Evolutionary conservation across 805 yeast genomes (phyloP), one percentile per base, ranked within the genome.

Genomic region (Schwanniomyces vanrijiae): DNA sequence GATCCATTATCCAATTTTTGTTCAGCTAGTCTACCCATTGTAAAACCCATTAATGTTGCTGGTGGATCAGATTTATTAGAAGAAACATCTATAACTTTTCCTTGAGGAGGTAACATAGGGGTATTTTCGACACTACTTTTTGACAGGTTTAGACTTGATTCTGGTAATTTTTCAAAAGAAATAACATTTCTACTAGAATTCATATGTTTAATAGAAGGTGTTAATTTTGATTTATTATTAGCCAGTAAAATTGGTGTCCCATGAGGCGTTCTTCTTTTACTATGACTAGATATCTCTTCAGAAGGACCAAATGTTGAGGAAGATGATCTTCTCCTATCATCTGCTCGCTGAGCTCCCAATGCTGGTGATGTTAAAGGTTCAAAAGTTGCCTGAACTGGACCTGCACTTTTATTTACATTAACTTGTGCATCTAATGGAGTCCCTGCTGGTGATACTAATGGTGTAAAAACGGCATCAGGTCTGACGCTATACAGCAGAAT

Each of bases 371-470:
- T 81, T 55, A 85, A 69, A 0, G 90, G 78, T 56, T 70, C 76
- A 50, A 72, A 71, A n/a, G 65, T 51, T 1, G 66, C 53, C 42
- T 60, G 59, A 16, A 65, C 52, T 25, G 70, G 65, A 21, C 45
- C 56, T 24, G 26, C 43, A 16, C 44, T 55, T 40, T 55, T 54
- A 46, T 56, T 56, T 34, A 48, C 18, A 42, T 59, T 61, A 5
- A 60, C 60, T 37, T 59, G 65, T 29, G 58, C 53, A 18, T 77
- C 89, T 56, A 76, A 55, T 1, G 90, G 90, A 2, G 90, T 81
- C 13, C 82, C 86, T 8, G 87, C 84, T 0, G 95, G 95, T 2
- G 91, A 84, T 1, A 84, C 80, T 50, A 87, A 71, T 0, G 95
- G 94, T 1, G 94, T 87, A 64, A 84, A 87, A 4, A 80, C 80